Base-by-base conservation (phyloP, 2,329 filamentous ascomycete genomes). In the Hymenoscyphus albidus region DNA sequence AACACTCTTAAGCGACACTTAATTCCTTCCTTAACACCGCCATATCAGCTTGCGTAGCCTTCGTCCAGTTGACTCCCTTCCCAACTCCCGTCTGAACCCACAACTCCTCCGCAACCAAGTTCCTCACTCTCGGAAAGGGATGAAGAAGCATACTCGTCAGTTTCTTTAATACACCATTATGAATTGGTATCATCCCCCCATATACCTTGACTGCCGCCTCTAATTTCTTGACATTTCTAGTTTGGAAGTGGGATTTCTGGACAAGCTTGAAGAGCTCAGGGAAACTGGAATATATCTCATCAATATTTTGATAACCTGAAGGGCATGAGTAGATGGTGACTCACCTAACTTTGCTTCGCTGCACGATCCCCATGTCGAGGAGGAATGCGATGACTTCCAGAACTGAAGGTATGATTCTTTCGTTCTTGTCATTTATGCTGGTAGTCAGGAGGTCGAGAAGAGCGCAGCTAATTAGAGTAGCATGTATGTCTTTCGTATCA, bases 221-320 rank as follows among this genome's bases (percentile, higher is more conserved):
- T 1, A 98, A 82, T 76, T 95, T 94, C 60, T 88, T 85, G 55
- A 97, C 85, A 74, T 92, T 95, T 22, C 89, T 87, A 0, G 89
- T 90, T 77, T 93, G 94, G 79, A 90, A 93, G 68, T 93, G 90
- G 0, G 90, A 84, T 76, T 89, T 92, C 73, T 96, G 92, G 3
- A 89, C 85, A 42, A 87, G 80, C 6, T 87, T 80, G 65, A 93
- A 92, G 2, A 97, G 78, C 6, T 76, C 81, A 66, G 85, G 85
- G 74, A 83, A 84, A 63, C 81, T 80, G 62, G 10, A 42, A 59
- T 10, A 22, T 10, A 9, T 4, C 0, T 22, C 3, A 10, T 51
- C 22, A 51, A n/a, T 16, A 35, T 35, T 35, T 35, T 22, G n/a
- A 3, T 5, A 18, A 18, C 9, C 7, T 48, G 5, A 18, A 5